Percentiles rank a stretch among this genome's conserved stretches.
These are phyloP conservation scores for Suillus cothurnatus DNA, from an alignment of 768 basidiomycete species.

Conservation along the genomic window DNA sequence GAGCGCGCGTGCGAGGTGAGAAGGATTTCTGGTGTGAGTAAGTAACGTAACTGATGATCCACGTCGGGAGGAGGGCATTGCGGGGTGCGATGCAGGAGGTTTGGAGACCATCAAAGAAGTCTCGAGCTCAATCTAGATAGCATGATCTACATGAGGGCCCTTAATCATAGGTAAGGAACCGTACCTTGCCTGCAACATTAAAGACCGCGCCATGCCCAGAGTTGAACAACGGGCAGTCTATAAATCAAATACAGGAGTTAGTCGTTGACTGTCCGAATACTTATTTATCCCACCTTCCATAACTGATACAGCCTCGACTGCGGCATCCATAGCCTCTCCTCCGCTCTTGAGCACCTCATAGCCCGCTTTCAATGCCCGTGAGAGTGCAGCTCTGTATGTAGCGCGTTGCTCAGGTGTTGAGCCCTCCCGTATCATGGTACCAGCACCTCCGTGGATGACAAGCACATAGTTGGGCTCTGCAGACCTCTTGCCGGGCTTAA, in stretches of 20 bases:
- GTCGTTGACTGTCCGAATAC: not conserved
- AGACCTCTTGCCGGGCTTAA: slow-evolving; percentile 12
- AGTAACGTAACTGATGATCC: slow-evolving; percentile 68
- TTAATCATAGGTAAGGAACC: slow-evolving; percentile 1
- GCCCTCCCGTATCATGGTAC: slow-evolving; percentile 58
- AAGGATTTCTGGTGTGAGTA: slow-evolving; percentile 71
- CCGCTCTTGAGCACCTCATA: slow-evolving; percentile 62
- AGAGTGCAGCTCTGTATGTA: slow-evolving; percentile 57
- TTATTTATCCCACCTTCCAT: slow-evolving; percentile 61
- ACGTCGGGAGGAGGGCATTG: slow-evolving; percentile 59
- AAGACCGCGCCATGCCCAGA: slow-evolving; percentile 82
- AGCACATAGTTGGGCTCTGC: slow-evolving; percentile 41
- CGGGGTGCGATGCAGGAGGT: slow-evolving; percentile 66
- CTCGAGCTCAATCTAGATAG: slow-evolving; percentile 77
- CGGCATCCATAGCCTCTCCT: slow-evolving; percentile 85
- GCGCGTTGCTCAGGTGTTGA: slow-evolving; percentile 64
- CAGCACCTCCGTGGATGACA: slow-evolving; percentile 82
- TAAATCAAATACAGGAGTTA: not conserved
- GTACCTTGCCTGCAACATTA: slow-evolving; percentile 76
- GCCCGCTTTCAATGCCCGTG: slow-evolving; percentile 59
- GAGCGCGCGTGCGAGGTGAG: slow-evolving; percentile 64
- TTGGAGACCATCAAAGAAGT: slow-evolving; percentile 80
- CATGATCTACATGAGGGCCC: slow-evolving; percentile 3
- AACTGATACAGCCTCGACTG: slow-evolving; percentile 67
- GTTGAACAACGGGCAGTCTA: slow-evolving; percentile 81